Conservation (phyloP, 495 filamentous ascomycete species). For the Cercophora newfieldiana region DNA sequence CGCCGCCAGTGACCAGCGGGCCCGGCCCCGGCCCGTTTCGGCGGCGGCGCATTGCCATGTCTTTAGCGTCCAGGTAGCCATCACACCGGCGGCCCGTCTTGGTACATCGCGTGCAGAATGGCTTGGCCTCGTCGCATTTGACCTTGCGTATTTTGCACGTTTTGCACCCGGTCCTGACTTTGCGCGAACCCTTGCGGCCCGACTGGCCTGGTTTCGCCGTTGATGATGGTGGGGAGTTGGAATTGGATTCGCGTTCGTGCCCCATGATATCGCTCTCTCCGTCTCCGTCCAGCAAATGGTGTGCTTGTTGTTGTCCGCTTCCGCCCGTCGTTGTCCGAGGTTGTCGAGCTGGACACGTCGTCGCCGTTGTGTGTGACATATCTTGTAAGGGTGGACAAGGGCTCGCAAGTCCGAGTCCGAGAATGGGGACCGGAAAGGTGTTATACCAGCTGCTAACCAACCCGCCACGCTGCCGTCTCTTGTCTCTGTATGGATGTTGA, state of each 20-base stretch:
- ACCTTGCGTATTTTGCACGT: slow-evolving; percentile 44
- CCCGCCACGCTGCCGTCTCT: too few species aligned
- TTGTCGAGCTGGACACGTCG: not conserved
- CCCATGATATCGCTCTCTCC: slow-evolving; percentile 19
- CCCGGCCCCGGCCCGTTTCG: slow-evolving; percentile 21
- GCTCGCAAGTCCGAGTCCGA: not conserved
- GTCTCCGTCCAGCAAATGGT: not conserved
- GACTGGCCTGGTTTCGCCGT: slow-evolving; percentile 21
- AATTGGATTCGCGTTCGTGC: too few species aligned
- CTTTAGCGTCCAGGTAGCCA: slow-evolving; percentile 40
- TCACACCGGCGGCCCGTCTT: slow-evolving; percentile 49
- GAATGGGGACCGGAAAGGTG: not conserved
- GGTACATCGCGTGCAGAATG: slow-evolving; percentile 46
- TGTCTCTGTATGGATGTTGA: too few species aligned
- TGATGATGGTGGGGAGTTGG: slow-evolving; percentile 29
- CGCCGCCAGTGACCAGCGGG: not conserved
- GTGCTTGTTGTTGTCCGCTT: not conserved
- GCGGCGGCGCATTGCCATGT: slow-evolving; percentile 32
- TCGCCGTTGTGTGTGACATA: not conserved
- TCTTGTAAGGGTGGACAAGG: not conserved
- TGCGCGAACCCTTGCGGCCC: slow-evolving; percentile 38
- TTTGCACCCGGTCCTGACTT: slow-evolving; percentile 39
- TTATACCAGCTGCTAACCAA: not conserved
- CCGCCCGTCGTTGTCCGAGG: not conserved
- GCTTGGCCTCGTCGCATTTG: slow-evolving; percentile 48